Evolutionary conservation across 805 yeast species (phyloP).

Genomic region (Lipomyces starkeyi): DNA sequence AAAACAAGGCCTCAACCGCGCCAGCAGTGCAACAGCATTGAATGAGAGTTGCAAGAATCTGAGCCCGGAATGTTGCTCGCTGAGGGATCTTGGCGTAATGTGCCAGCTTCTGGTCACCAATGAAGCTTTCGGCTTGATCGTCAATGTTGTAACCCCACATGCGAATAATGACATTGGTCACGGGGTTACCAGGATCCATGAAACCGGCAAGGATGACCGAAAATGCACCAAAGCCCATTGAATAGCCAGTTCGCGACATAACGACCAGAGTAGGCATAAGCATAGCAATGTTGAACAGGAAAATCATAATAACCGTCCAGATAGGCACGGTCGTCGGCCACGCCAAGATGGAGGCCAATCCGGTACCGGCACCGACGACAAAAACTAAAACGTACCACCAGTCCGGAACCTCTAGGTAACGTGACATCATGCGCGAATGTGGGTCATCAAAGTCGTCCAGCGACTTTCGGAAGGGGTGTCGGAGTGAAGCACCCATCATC

Average conservation of each 20-base stretch:
- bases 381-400: constrained; percentile 63
- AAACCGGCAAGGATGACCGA: constrained; percentile 70
- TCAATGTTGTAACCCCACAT: constrained; percentile 62
- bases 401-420: constrained; percentile 66
- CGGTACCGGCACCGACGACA: constrained; percentile 50
- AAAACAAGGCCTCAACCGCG: no score
- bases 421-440: constrained; percentile 61
- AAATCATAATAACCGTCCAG: no score
- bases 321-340: constrained; percentile 58
- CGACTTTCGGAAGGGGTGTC: no score
- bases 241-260: no score
- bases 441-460: constrained; percentile 45
- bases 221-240: constrained; percentile 67
- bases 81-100: no score
- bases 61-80: no score
- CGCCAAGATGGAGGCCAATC: constrained; percentile 49
- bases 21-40: no score
- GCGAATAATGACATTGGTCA: constrained; percentile 69
- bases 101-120: constrained; percentile 64
- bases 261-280: no score
- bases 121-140: constrained; percentile 60
- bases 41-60: no score
- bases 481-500: no score
- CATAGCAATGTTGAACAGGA: no score
- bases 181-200: constrained; percentile 64